Evolutionary conservation across 805 yeast species (phyloP), one percentile per base, ranked within the genome.

Genomic region (Yarrowia sp.): DNA sequence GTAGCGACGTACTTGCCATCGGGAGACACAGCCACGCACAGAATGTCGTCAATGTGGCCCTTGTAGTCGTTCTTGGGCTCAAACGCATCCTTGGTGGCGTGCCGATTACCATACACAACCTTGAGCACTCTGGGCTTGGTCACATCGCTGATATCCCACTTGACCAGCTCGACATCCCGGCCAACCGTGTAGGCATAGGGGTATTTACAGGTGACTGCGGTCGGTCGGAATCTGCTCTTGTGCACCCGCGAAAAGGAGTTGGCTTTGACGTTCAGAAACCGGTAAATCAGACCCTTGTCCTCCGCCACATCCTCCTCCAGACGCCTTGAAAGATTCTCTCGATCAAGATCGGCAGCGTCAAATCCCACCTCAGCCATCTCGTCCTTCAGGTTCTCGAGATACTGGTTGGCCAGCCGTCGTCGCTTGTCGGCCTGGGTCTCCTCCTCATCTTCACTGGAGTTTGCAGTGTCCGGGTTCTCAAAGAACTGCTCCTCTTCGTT

Each of bases 341-440:
- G 85, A 78, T 94, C 99, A 73, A 94, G 79, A 73, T 95, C 98
- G 72, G 87, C 86, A 10, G 99, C 98, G 80, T 92, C 97, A 74
- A 91, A 93, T 52, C 79, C 79, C 35, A 80, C 84, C 19, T 83
- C 84, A 8, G 71, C 74, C 14, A 77, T 70, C 71, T 89, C 91
- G 3, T 81, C 79, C 76, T 90, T 87, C 74, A 95, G 80, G 75
- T 89, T 90, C 56, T 89, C 92, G 71, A 95, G 81, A 78, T 95
- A 95, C 78, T 93, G 95, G 78, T 92, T 92, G 16, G 98, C 98
- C 70, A 95, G 83, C 75, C 98, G 83, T 79, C 99, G 86, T 79
- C 99, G 86, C 79, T 91, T 92, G 75, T 95, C 99, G 0, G 97
- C 96, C 9, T 93, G 96, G 59, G 86, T 86, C 78, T 94, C 98